These are phyloP conservation scores for Croton laevigatus DNA, from an alignment of 441 rosid genomes.

Conservation along the genomic window DNA sequence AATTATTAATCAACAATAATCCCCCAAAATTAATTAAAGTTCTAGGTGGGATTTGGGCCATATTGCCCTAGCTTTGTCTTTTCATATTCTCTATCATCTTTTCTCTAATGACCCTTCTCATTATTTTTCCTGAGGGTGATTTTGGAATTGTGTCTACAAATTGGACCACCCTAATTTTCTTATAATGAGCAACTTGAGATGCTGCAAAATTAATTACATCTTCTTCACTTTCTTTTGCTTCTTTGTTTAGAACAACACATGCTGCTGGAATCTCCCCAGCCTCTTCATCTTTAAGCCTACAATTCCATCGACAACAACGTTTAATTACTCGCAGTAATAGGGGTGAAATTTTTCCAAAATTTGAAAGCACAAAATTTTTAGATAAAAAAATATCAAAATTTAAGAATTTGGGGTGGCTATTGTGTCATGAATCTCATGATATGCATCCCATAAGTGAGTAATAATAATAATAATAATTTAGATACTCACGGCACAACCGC, in stretches of 20 bases:
- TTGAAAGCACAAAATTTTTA: too few species aligned
- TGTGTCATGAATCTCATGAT: too few species aligned
- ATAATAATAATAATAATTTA: too few species aligned
- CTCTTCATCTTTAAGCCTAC: conserved; percentile 84
- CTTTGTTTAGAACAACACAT: conserved; percentile 63
- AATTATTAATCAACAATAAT: conserved; percentile 12
- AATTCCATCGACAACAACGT: neutral
- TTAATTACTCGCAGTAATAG: too few species aligned
- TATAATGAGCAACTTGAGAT: conserved; percentile 68
- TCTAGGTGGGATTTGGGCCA: neutral
- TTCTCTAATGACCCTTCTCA: conserved; percentile 77
- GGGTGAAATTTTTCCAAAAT: too few species aligned
- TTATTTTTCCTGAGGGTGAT: conserved; percentile 90
- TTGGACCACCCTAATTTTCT: conserved; percentile 65
- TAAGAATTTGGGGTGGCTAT: too few species aligned
- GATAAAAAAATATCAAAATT: too few species aligned
- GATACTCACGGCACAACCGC: conserved; percentile 85
- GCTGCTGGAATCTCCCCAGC: conserved; percentile 94
- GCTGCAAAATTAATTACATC: conserved; percentile 69
- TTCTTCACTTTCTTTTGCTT: conserved; percentile 61
- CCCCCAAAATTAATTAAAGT: conserved; percentile 1
- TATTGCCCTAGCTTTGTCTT: neutral
- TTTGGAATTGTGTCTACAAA: conserved; percentile 85
- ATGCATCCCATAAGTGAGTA: too few species aligned
- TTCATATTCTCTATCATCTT: conserved; percentile 33